These are phyloP conservation scores for Epichloe festucae DNA, from an alignment of 2,329 filamentous ascomycete species.

Conservation along the genomic window DNA sequence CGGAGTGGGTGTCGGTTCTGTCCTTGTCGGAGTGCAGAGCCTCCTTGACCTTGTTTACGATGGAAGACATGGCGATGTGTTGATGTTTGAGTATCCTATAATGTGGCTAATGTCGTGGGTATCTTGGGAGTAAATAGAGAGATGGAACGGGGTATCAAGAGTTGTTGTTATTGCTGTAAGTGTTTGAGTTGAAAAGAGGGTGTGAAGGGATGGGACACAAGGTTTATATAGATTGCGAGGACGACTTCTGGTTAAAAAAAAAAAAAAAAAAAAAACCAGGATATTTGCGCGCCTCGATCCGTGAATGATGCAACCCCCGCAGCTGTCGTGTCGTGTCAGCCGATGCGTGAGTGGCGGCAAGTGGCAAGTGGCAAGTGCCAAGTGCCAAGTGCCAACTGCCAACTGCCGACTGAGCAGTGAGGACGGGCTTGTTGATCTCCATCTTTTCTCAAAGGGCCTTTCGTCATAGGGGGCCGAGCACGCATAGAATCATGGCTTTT, in stretches of 20 bases:
- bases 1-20: slow-evolving; percentile 8
- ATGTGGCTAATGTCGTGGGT: not conserved
- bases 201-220: not conserved
- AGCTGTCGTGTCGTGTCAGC: not conserved
- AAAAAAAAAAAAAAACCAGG: slow-evolving; percentile 1
- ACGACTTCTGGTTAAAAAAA: not conserved
- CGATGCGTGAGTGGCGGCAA: not conserved
- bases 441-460: not conserved
- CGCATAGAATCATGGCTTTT: not conserved
- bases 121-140: slow-evolving; percentile 1
- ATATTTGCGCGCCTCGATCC: not conserved
- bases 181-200: not conserved
- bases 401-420: too few relatives aligned
- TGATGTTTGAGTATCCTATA: not conserved
- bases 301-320: slow-evolving; percentile 4
- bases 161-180: not conserved
- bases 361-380: not conserved
- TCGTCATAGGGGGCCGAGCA: slow-evolving; percentile 4
- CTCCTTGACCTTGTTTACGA: slow-evolving; percentile 49
- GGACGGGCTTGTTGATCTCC: not conserved
- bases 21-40: slow-evolving; percentile 32
- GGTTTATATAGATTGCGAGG: slow-evolving; percentile 5
- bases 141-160: not conserved
- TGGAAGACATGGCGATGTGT: slow-evolving; percentile 32
- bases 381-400: too few relatives aligned